Percentiles rank a stretch among this genome's conserved stretches.
Evolutionary conservation across 257 asterid species (phyloP).

Genomic region (Phtheirospermum japonicum): DNA sequence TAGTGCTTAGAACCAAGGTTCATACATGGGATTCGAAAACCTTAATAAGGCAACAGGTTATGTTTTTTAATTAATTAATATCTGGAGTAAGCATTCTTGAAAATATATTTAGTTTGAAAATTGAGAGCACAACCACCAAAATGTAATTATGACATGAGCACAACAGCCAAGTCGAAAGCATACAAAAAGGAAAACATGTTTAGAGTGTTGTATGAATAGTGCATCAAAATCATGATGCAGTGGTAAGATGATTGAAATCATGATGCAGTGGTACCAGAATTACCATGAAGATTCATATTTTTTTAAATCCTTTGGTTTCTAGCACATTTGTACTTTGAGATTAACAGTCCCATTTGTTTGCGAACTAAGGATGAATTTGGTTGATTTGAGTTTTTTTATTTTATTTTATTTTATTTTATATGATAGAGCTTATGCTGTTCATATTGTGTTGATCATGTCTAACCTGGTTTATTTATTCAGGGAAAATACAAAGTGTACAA

Average conservation of each 20-base stretch:
- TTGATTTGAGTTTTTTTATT: conserved; percentile 26
- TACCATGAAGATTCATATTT: not conserved
- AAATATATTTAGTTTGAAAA: not conserved
- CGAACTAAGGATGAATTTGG: conserved; percentile 13
- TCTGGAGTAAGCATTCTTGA: not conserved
- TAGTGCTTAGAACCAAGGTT: not conserved
- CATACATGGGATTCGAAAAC: not conserved
- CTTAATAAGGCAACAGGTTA: not conserved
- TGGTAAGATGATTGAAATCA: not conserved
- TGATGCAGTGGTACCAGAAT: conserved; percentile 2
- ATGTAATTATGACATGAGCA: no score
- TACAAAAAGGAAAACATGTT: no score
- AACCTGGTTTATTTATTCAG: conserved; percentile 43
- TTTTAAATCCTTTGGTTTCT: conserved; percentile 3
- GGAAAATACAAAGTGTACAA: conserved; percentile 93
- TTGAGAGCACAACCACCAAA: not conserved
- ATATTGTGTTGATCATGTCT: conserved; percentile 4
- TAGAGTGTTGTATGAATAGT: no score
- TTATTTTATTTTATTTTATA: not conserved
- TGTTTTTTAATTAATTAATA: not conserved
- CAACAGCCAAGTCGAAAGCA: no score
- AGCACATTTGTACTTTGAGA: conserved; percentile 13
- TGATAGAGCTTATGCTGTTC: conserved; percentile 3
- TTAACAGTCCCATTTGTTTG: not conserved
- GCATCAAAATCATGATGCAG: not conserved